These are phyloP conservation scores for Mycena chlorophos DNA, from an alignment of 768 basidiomycete genomes.

Conservation along the genomic window DNA sequence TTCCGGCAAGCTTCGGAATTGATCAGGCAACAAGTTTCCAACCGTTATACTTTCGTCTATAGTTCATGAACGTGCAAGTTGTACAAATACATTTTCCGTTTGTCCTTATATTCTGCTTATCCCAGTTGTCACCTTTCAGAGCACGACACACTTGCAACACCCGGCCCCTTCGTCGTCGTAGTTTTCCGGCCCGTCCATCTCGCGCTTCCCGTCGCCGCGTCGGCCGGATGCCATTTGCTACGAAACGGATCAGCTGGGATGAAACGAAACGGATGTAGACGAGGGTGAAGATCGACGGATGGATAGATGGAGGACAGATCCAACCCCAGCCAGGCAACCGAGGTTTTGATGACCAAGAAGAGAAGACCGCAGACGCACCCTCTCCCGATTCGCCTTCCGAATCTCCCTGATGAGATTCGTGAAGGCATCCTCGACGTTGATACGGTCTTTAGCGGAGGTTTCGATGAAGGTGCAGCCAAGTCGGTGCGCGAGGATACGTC, in stretches of 20 bases:
- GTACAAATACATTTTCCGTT: neutral
- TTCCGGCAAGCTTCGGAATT: no score
- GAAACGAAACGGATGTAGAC: slow-evolving; percentile 25
- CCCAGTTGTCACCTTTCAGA: slow-evolving; percentile 33
- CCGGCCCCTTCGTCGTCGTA: slow-evolving; percentile 55
- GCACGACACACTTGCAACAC: slow-evolving; percentile 62
- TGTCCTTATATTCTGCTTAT: slow-evolving; percentile 5
- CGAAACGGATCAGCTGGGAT: slow-evolving; percentile 22
- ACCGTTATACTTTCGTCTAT: neutral
- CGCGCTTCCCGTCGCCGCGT: slow-evolving; percentile 38
- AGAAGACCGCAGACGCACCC: slow-evolving; percentile 36
- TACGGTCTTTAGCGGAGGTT: slow-evolving; percentile 93
- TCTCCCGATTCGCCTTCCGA: slow-evolving; percentile 87
- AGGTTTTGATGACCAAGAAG: neutral
- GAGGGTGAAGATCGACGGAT: slow-evolving; percentile 9
- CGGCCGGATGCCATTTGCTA: slow-evolving; percentile 62
- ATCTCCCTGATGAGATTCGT: slow-evolving; percentile 91
- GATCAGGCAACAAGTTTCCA: neutral
- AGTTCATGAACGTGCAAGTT: no score
- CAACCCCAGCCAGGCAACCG: neutral
- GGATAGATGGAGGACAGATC: slow-evolving; percentile 4
- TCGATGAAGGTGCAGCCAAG: slow-evolving; percentile 94
- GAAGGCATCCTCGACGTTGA: slow-evolving; percentile 97
- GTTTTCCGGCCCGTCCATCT: slow-evolving; percentile 35
- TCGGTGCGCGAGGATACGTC: slow-evolving; percentile 91